Evolutionary conservation across 2,329 filamentous ascomycete species (phyloP), one percentile per base, ranked within the genome.

Genomic region (Intubia oerlemansii): DNA sequence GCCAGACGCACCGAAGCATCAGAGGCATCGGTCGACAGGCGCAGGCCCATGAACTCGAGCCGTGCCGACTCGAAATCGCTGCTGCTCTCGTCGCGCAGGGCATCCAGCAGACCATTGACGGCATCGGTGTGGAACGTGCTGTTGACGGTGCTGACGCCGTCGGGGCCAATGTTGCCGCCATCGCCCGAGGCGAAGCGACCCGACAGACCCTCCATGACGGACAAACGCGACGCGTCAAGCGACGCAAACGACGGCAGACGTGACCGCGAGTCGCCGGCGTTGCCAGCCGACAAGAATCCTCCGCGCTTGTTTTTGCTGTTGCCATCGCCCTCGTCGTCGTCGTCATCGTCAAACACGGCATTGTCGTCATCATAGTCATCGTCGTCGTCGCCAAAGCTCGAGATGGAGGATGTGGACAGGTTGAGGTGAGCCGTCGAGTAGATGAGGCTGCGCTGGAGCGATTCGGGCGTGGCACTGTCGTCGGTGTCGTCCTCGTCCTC

Each of bases 31-130:
- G 78, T 80, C 31, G 74, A 76, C 48, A 98, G 79, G 9, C 85
- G 75, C n/a, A 95, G 60, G 26, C 81, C 79, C 57, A 84, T 91
- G 36, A 98, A 77, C 47, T 98, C 88, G 19, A 95, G 66, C 46
- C 85, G 81, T 28, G 68, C 66, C 3, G 59, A 60, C 42, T 92
- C 84, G 37, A 91, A 88, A 45, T 90, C 79, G 8, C 70, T 66
- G 9, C 70, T 66, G 10, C 67, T 65, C 14, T 72, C 75, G 34
- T 69, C 65, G 29, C 76, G 73, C 24, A 95, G 60, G 15, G 81
- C 78, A 42, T 93, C 84, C 36, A 84, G 63, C n/a, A 95, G 65
- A 35, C 80, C 85, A 38, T 72, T 62, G 4, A 85, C 78, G 16
- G 85, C 85, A 43, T 93, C 85, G 35, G 74, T 62, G 46, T 92